phyloP scores from a whole-genome alignment of 1,284 basidiomycete genomes.

The Jaminaea rosea region DNA sequence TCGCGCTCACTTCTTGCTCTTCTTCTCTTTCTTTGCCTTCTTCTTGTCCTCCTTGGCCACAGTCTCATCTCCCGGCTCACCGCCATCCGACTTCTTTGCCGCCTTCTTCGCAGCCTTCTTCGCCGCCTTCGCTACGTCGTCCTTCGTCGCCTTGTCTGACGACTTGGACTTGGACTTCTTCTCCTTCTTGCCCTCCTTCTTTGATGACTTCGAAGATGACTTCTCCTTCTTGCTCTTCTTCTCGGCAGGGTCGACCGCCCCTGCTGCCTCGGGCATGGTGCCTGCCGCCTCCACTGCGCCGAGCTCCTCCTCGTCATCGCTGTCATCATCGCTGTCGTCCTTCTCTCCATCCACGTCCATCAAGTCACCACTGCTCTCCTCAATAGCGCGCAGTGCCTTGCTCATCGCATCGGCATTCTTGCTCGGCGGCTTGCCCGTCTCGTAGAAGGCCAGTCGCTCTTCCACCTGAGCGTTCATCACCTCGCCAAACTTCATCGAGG shows the following conservation, averaged over 20 bases:
- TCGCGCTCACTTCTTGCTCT: constrained; percentile 15
- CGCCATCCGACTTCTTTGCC: constrained; percentile 30
- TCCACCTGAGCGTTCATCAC: constrained; percentile 89
- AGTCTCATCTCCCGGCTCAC: constrained; percentile 20
- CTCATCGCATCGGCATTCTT: constrained; percentile 55
- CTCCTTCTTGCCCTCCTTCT: constrained; percentile 13
- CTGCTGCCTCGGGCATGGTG: constrained; percentile 49
- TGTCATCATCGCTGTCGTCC: constrained; percentile 50
- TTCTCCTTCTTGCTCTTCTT: constrained; percentile 57
- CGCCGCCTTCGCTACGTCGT: constrained; percentile 48
- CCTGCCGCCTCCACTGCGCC: constrained; percentile 48
- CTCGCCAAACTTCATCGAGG: constrained; percentile 88
- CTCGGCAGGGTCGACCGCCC: constrained; percentile 25
- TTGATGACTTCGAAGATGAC: constrained; percentile 56
- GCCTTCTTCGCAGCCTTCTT: constrained; percentile 55
- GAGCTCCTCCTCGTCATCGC: constrained; percentile 53
- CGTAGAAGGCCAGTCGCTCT: constrained; percentile 90
- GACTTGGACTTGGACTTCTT: constrained; percentile 17
- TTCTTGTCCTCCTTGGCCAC: constrained; percentile 30
- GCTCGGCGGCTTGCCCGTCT: constrained; percentile 49
- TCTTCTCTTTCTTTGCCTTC: constrained; percentile 40
- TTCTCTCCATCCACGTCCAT: constrained; percentile 61
- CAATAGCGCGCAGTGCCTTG: constrained; percentile 73
- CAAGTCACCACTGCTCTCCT: constrained; percentile 60
- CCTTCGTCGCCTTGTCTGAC: constrained; percentile 57